phyloP scores from a whole-genome alignment of 2,329 filamentous ascomycete species.

The Hymenoscyphus fraxineus region DNA sequence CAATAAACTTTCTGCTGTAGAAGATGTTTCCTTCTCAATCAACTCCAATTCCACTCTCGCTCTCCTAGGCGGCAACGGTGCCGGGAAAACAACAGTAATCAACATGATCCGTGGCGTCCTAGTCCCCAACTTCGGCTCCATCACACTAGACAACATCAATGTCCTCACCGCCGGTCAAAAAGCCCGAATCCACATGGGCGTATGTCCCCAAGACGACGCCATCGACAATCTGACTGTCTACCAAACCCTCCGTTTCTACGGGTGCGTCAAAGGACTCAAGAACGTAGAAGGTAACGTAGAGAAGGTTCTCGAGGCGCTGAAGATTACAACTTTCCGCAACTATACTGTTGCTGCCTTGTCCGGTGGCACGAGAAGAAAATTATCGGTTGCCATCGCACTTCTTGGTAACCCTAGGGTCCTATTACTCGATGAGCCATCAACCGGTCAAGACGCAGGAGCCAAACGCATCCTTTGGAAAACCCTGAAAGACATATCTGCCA shows the following conservation, averaged over 20 bases:
- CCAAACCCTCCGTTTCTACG: constrained; percentile 35
- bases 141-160: constrained; percentile 57
- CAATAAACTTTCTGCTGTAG: constrained; percentile 54
- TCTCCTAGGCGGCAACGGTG: constrained; percentile 62
- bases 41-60: constrained; percentile 59
- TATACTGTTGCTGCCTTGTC: constrained; percentile 30
- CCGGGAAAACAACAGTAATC: constrained; percentile 63
- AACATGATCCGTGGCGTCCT: constrained; percentile 63
- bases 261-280: constrained; percentile 33
- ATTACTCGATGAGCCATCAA: constrained; percentile 35
- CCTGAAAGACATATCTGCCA: constrained; percentile 27
- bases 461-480: constrained; percentile 37
- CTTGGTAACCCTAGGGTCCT: constrained; percentile 34
- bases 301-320: constrained; percentile 31
- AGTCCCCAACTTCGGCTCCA: constrained; percentile 53
- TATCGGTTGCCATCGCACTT: constrained; percentile 35
- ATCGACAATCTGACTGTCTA: constrained; percentile 35
- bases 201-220: constrained; percentile 37
- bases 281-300: constrained; percentile 30
- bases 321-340: constrained; percentile 29
- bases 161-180: constrained; percentile 37
- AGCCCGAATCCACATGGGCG: constrained; percentile 30
- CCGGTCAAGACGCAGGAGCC: constrained; percentile 35
- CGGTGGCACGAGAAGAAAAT: constrained; percentile 35
- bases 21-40: constrained; percentile 62